Evolutionary conservation across 2,329 filamentous ascomycete genomes (phyloP), one percentile per base, ranked within the genome.

Genomic region (Penicillium sp.): DNA sequence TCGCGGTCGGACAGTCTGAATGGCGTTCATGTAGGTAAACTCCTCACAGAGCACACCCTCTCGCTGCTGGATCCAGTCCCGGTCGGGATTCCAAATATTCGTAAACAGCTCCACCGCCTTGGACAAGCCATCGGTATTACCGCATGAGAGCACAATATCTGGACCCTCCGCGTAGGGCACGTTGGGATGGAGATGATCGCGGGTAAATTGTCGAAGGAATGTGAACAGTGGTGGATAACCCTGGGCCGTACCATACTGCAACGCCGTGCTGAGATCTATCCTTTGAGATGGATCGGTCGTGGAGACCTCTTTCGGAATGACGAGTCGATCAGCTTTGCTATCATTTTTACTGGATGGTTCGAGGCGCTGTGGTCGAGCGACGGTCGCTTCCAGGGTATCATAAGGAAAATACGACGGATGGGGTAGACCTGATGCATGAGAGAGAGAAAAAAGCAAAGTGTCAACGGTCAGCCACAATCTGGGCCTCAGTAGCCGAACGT

Each of bases 161-260:
- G 86, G 83, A 0, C 88, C 88, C 50, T 74, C 83, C 48, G 76
- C 74, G 64, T 95, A 95, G 4, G 89, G 88, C 6, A 90, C 79
- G 58, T 85, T 84, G 2, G 88, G 89, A 65, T 95, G 88, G 44
- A 95, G 74, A 58, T 87, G 78, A 47, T 90, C 77, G 49, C 82
- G 79, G 4, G 83, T 77, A 68, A 95, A 94, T 64, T 90, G 80
- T 51, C 86, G 82, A 47, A 96, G 70, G 70, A 90, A 95, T 39
- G 80, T 80, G 51, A 83, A 80, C 25, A 96, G 75, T 0, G 89
- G 82, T 1, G 87, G 87, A 59, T 94, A 91, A 40, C 90, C 90
- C 51, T 85, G 78, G 2, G 86, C 84, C n/a, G 79, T 81, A 51
- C 88, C 88, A 73, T 96, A 96, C 70, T 96, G 90, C 45, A 96